These are phyloP conservation scores for Middelhovenomyces tepae DNA, from an alignment of 805 yeast species.

Conservation along the genomic window DNA sequence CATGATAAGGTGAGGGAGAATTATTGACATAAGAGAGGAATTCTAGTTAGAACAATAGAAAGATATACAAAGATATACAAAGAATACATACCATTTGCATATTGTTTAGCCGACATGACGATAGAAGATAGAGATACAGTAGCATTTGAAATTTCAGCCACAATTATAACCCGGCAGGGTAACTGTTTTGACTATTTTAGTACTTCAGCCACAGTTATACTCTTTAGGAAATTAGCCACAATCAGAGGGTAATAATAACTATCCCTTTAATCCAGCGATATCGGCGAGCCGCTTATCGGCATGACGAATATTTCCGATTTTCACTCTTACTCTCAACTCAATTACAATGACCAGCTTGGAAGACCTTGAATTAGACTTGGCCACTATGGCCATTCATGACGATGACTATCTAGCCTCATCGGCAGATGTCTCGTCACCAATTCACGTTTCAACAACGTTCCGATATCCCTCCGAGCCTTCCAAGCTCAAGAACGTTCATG, in stretches of 20 bases:
- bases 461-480: slow-evolving; percentile 55
- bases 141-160: too few relatives aligned
- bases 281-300: too few relatives aligned
- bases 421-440: slow-evolving; percentile 53
- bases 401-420: slow-evolving; percentile 42
- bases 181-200: too few relatives aligned
- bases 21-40: slow-evolving; percentile 71
- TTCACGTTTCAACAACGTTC: slow-evolving; percentile 74
- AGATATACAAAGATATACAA: slow-evolving; percentile 1
- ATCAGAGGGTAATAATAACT: too few relatives aligned
- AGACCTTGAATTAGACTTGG: slow-evolving; percentile 51
- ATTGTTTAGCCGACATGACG: slow-evolving; percentile 9
- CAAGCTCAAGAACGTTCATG: slow-evolving; percentile 37
- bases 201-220: too few relatives aligned
- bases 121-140: too few relatives aligned
- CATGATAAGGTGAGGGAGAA: slow-evolving; percentile 94
- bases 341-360: too few relatives aligned
- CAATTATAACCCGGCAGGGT: too few relatives aligned
- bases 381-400: slow-evolving; percentile 47
- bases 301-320: too few relatives aligned
- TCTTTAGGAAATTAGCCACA: too few relatives aligned
- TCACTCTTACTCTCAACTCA: too few relatives aligned
- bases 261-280: too few relatives aligned
- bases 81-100: slow-evolving; percentile 12
- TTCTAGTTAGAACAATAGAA: slow-evolving; percentile 26